Conservation (phyloP, 2,329 filamentous ascomycete genomes). For the Tolypocladium tropicale region DNA sequence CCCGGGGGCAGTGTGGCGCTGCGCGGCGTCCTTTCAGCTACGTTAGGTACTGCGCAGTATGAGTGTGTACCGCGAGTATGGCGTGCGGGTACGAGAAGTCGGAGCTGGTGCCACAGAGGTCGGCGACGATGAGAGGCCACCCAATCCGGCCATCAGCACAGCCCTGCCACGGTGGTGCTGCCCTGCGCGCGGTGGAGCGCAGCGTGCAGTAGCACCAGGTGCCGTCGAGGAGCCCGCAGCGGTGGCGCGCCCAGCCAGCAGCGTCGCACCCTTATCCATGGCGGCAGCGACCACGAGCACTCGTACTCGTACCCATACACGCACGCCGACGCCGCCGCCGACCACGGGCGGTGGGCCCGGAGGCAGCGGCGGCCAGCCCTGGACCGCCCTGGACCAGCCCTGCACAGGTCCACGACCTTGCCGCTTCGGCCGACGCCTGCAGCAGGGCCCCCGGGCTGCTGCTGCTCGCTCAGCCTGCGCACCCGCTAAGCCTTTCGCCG, state of each 20-base stretch:
- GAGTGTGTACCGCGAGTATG: no score
- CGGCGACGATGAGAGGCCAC: no score
- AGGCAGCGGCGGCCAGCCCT: background rate
- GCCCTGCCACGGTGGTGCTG: background rate
- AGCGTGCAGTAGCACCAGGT: constrained; percentile 3
- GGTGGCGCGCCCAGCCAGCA: background rate
- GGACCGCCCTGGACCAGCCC: background rate
- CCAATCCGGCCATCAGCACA: constrained; percentile 1
- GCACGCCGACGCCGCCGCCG: no score
- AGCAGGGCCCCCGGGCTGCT: background rate
- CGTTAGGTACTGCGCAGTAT: background rate
- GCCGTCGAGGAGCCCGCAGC: background rate
- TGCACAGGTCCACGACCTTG: background rate
- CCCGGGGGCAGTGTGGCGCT: constrained; percentile 2
- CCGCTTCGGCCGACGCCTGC: background rate
- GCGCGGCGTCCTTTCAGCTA: constrained; percentile 5
- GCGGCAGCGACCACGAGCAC: background rate
- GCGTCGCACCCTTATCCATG: background rate
- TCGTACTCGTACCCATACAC: no score
- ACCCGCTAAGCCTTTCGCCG: background rate
- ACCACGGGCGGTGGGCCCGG: background rate
- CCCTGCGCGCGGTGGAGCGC: background rate
- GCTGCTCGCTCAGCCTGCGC: no score
- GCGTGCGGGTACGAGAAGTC: no score
- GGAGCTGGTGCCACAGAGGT: no score